phyloP scores from a whole-genome alignment of 352 stramenopile species.

The Plasmopara halstedii region DNA sequence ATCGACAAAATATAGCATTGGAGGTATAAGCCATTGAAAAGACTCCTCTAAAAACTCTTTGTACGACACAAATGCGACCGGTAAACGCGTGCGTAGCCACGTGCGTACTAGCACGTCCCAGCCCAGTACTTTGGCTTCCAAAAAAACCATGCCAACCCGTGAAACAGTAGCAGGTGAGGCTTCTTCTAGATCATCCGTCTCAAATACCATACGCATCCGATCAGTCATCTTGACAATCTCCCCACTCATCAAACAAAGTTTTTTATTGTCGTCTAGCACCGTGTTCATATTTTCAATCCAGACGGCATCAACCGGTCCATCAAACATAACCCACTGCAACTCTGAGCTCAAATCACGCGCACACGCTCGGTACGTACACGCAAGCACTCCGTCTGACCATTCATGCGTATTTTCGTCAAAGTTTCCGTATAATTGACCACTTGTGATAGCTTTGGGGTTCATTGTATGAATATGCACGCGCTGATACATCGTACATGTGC shows the following conservation, averaged over 20 bases:
- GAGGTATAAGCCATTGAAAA: conserved; percentile 87
- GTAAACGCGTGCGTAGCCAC: conserved; percentile 69
- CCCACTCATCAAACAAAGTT: conserved; percentile 91
- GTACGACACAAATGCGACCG: conserved; percentile 26
- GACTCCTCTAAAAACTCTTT: conserved; percentile 54
- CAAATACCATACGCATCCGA: conserved; percentile 94
- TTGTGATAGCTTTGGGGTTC: conserved; percentile 94
- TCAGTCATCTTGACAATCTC: conserved; percentile 95
- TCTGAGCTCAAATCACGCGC: conserved; percentile 76
- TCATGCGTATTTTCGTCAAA: conserved; percentile 93
- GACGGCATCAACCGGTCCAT: conserved; percentile 89
- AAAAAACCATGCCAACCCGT: conserved; percentile 90
- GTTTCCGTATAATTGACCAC: conserved; percentile 91
- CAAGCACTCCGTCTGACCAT: conserved; percentile 92
- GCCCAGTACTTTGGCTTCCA: conserved; percentile 87
- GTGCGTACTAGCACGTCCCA: conserved; percentile 86
- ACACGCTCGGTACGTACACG: conserved; percentile 91
- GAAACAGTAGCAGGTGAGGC: conserved; percentile 87
- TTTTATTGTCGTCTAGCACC: conserved; percentile 91
- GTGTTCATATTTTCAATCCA: conserved; percentile 97
- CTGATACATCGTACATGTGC: no score
- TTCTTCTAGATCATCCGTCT: conserved; percentile 89
- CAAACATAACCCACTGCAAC: conserved; percentile 92
- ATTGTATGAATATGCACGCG: conserved; percentile 82
- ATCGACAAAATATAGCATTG: conserved; percentile 89